Evolutionary conservation across 2,329 filamentous ascomycete species (phyloP), one percentile per base, ranked within the genome.

Genomic region (Epichloe amarillans): DNA sequence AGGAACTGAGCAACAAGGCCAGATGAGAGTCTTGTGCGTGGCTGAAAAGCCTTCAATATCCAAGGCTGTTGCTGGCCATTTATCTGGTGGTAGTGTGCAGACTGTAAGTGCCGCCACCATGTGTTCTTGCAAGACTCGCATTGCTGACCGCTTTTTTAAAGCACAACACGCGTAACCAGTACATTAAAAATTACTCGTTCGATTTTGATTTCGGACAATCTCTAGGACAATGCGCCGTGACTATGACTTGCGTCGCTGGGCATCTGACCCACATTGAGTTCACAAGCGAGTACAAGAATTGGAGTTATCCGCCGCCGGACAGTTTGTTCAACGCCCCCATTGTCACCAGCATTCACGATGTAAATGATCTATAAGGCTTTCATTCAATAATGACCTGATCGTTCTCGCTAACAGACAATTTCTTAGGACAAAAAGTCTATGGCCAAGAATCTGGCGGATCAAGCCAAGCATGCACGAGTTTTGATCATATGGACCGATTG

Each of bases 401-500:
- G 23, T 37, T 11, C 41, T 42, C 15, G 14, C 52, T 53, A 17
- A 53, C 36, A 14, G 17, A 12, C n/a, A 12, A 3, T 12, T 14
- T 5, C 19, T 5, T 56, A 90, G 80, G 83, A 90, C 61, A 94
- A 90, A 83, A 83, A 83, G 60, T 71, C 76, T 1, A 84, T 98
- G 55, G 89, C 90, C 10, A 76, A 82, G 35, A 98, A 98, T 62
- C 93, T 98, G 60, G 79, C 84, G 58, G 71, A 77, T 1, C 84
- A 95, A 65, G 91, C 93, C 17, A 77, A 77, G 53, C 77, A 78
- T 62, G 76, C 82, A n/a, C 78, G 75, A 50, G 80, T 83, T 12
- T 74, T 98, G 35, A 91, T 94, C 66, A 96, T 98, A 59, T 98
- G 93, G 93, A 98, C 93, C 0, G 93, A 98, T 75, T 97, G 93